Evolutionary conservation across 2,329 filamentous ascomycete species (phyloP).

Genomic region (Aureobasidium sp.): DNA sequence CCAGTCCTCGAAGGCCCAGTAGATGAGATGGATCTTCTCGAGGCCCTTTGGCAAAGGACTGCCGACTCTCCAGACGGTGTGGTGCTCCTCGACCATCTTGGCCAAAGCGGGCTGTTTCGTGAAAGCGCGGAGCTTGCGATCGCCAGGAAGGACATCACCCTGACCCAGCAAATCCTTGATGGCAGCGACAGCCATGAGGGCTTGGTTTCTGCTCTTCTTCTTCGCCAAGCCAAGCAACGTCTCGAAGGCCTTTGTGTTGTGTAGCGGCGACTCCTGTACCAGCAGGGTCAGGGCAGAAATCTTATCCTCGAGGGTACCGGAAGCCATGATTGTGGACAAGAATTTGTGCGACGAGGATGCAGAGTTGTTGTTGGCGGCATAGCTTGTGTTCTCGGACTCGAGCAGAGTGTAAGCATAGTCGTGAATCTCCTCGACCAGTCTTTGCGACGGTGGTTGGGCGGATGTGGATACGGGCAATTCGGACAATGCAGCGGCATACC

Average conservation of each 20-base stretch:
- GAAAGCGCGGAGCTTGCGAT: conserved; percentile 76
- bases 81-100: conserved; percentile 58
- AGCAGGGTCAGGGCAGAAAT: conserved; percentile 90
- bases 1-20: conserved; percentile 93
- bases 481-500: conserved; percentile 56
- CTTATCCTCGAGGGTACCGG: conserved; percentile 93
- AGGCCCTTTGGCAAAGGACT: conserved; percentile 67
- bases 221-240: conserved; percentile 73
- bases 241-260: conserved; percentile 85
- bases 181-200: conserved; percentile 84
- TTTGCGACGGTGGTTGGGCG: conserved; percentile 41
- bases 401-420: conserved; percentile 67
- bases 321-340: conserved; percentile 92
- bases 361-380: conserved; percentile 62
- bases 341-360: conserved; percentile 90
- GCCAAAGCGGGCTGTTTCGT: conserved; percentile 70
- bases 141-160: conserved; percentile 73
- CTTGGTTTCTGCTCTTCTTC: conserved; percentile 89
- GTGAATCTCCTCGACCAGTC: conserved; percentile 53
- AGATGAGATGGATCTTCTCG: conserved; percentile 69
- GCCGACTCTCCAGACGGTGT: conserved; percentile 59
- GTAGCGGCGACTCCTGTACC: conserved; percentile 90
- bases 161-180: conserved; percentile 91
- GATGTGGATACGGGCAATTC: conserved; percentile 41
- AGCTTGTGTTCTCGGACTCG: conserved; percentile 69